Evolutionary conservation across 768 basidiomycete species (phyloP).

Genomic region (Boletus subcaerulescens): DNA sequence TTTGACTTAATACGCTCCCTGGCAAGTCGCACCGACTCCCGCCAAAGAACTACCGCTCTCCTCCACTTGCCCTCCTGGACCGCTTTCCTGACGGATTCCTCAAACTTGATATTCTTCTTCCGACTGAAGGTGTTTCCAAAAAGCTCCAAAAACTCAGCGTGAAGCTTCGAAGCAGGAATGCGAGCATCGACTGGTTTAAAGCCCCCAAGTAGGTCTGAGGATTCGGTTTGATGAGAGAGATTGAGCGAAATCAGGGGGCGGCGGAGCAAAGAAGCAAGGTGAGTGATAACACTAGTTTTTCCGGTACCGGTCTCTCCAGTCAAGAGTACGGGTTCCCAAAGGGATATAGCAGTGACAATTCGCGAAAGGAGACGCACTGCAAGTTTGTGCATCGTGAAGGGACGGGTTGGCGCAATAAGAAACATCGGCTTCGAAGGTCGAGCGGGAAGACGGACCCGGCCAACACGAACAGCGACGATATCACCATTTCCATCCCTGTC

Average conservation of each 20-base stretch:
- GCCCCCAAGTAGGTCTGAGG: constrained; percentile 89
- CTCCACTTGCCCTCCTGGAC: constrained; percentile 84
- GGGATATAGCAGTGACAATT: constrained; percentile 67
- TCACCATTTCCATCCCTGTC: constrained; percentile 68
- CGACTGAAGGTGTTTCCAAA: constrained; percentile 88
- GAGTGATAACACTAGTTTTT: constrained; percentile 89
- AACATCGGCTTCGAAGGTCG: constrained; percentile 37
- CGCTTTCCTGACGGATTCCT: constrained; percentile 76
- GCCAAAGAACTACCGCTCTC: constrained; percentile 79
- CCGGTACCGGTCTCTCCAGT: constrained; percentile 99
- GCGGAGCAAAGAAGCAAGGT: constrained; percentile 76
- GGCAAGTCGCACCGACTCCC: constrained; percentile 68
- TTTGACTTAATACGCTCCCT: constrained; percentile 54
- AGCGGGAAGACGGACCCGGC: constrained; percentile 57
- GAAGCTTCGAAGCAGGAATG: constrained; percentile 66
- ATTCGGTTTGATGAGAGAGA: constrained; percentile 94
- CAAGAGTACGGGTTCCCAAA: constrained; percentile 81
- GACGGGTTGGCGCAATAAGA: constrained; percentile 39
- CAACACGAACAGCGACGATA: constrained; percentile 55
- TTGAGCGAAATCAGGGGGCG: constrained; percentile 85
- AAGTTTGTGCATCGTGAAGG: constrained; percentile 88
- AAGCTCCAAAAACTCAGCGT: constrained; percentile 71
- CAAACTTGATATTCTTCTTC: constrained; percentile 84
- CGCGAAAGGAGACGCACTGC: constrained; percentile 77
- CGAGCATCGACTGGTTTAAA: constrained; percentile 94